Percentiles rank a stretch among this genome's conserved stretches.
Evolutionary conservation across 352 stramenopile genomes (phyloP).

Genomic region (Phytopythium oedochilum): DNA sequence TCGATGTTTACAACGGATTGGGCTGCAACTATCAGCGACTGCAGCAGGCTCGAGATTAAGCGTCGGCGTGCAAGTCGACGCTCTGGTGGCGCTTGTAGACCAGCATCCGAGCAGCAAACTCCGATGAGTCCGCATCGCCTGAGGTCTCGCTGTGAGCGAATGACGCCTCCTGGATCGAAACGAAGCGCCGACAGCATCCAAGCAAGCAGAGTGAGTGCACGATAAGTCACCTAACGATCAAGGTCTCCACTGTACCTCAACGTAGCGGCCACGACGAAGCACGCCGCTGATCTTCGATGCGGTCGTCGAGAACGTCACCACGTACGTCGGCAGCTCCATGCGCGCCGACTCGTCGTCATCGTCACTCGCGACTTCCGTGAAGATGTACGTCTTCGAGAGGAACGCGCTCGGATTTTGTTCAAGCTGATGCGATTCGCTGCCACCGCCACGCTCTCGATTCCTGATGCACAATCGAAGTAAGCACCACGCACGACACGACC

Average conservation of each 20-base stretch:
- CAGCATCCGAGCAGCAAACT: slow-evolving; percentile 57
- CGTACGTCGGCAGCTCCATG: slow-evolving; percentile 44
- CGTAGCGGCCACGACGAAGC: slow-evolving; percentile 38
- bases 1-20: background rate
- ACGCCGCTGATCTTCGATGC: slow-evolving; percentile 40
- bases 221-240: background rate
- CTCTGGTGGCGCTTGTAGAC: slow-evolving; percentile 39
- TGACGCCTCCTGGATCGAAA: slow-evolving; percentile 28
- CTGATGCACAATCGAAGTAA: slow-evolving; percentile 17
- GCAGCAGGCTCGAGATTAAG: background rate
- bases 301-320: slow-evolving; percentile 64
- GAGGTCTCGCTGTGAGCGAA: slow-evolving; percentile 72
- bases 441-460: slow-evolving; percentile 49
- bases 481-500: background rate
- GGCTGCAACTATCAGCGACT: background rate
- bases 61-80: background rate
- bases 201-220: background rate
- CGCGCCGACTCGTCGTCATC: slow-evolving; percentile 11
- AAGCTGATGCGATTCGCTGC: slow-evolving; percentile 65
- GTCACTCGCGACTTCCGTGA: slow-evolving; percentile 18
- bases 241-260: slow-evolving; percentile 23
- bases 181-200: background rate
- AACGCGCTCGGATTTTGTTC: slow-evolving; percentile 48
- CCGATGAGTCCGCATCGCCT: slow-evolving; percentile 57
- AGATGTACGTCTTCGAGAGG: slow-evolving; percentile 46